These are phyloP conservation scores for Leptodermis oblonga DNA, from an alignment of 257 asterid genomes.

Conservation along the genomic window DNA sequence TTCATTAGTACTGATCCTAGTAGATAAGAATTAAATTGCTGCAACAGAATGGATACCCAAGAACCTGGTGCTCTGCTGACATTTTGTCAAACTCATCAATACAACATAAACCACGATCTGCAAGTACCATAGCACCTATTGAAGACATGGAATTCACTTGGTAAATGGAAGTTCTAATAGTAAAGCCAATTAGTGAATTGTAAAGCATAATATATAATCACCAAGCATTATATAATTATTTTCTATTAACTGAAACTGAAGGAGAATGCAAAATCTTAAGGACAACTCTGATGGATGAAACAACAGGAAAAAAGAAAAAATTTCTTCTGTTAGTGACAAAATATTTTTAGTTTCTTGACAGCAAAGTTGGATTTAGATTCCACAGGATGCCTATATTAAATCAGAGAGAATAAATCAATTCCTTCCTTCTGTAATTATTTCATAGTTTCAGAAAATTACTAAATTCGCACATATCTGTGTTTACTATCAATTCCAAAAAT, in stretches of 20 bases:
- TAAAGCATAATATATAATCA: neutral
- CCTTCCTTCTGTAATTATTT: neutral
- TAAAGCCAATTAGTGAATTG: neutral
- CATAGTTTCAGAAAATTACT: neutral
- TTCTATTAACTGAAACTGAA: constrained; percentile 3
- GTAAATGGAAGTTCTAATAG: constrained; percentile 11
- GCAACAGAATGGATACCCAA: constrained; percentile 15
- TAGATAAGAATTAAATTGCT: constrained; percentile 16
- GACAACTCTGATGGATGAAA: neutral
- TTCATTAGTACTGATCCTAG: constrained; percentile 20
- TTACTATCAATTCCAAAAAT: neutral
- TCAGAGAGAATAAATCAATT: neutral
- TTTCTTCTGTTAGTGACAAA: neutral
- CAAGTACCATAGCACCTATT: constrained; percentile 98
- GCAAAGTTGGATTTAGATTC: neutral
- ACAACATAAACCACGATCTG: constrained; percentile 95
- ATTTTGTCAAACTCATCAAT: constrained; percentile 97
- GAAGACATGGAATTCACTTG: constrained; percentile 16
- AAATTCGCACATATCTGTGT: neutral
- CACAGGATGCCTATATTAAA: neutral
- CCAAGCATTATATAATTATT: neutral
- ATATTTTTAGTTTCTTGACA: neutral
- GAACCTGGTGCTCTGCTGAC: constrained; percentile 97
- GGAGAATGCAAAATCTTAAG: neutral
- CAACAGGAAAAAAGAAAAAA: neutral